Conservation (phyloP, 805 yeast species). For the Starmerella geochares region DNA sequence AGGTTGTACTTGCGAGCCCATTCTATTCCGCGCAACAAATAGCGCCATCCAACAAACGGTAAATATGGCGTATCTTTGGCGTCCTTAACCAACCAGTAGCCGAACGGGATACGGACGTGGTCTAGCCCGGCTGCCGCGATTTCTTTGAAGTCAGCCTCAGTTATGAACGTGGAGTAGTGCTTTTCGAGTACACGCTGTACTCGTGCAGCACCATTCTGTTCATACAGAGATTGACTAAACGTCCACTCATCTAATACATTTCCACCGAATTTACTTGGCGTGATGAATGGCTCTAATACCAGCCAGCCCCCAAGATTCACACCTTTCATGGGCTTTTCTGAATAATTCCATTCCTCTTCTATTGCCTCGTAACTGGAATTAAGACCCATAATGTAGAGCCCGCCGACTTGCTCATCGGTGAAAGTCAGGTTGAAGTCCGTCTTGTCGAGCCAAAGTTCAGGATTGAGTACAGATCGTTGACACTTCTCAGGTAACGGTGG, state of each 20-base stretch:
- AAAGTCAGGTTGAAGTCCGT: constrained; percentile 32
- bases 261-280: constrained; percentile 55
- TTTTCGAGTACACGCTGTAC: constrained; percentile 41
- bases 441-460: constrained; percentile 30
- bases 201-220: constrained; percentile 34
- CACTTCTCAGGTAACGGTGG: neutral
- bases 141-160: constrained; percentile 52
- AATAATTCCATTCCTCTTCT: constrained; percentile 21
- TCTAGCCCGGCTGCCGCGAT: constrained; percentile 59
- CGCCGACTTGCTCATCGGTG: constrained; percentile 31
- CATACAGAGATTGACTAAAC: constrained; percentile 35
- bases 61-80: constrained; percentile 41
- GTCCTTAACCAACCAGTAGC: constrained; percentile 50
- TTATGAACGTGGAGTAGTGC: constrained; percentile 64
- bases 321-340: constrained; percentile 41
- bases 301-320: constrained; percentile 86
- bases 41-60: constrained; percentile 34
- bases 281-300: constrained; percentile 72
- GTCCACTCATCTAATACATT: constrained; percentile 64
- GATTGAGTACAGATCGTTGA: constrained; percentile 2
- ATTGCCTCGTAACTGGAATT: constrained; percentile 28
- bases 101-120: constrained; percentile 66
- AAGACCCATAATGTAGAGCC: constrained; percentile 32
- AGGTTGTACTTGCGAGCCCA: constrained; percentile 57
- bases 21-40: constrained; percentile 51